phyloP scores from a whole-genome alignment of 148 eudicot species.

The Hydrangea macrophylla region DNA sequence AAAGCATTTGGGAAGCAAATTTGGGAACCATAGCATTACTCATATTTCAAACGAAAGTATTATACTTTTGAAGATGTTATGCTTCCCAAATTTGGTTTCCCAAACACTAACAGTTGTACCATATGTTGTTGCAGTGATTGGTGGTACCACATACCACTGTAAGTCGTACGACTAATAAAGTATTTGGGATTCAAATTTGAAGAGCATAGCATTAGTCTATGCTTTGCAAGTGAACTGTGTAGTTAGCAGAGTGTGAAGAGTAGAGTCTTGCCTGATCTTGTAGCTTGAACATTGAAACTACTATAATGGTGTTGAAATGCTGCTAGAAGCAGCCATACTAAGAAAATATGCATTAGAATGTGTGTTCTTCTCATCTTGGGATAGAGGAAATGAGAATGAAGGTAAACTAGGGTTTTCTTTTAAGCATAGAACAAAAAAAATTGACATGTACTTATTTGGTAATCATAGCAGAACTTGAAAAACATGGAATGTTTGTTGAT shows the following conservation, averaged over 20 bases:
- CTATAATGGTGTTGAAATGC: conserved; percentile 22
- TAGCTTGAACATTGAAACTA: conserved; percentile 31
- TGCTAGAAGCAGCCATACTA: conserved; percentile 32
- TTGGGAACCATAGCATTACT: too few species aligned
- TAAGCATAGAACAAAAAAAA: not conserved
- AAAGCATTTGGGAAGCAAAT: too few species aligned
- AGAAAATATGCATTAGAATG: conserved; percentile 23
- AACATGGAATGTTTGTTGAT: conserved; percentile 20
- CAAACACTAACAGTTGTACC: too few species aligned
- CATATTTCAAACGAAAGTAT: too few species aligned
- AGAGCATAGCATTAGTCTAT: too few species aligned
- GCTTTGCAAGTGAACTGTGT: not conserved
- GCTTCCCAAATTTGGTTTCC: too few species aligned
- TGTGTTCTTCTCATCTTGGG: conserved; percentile 34
- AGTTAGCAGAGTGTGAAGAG: not conserved
- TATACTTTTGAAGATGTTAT: too few species aligned
- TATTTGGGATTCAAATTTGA: not conserved
- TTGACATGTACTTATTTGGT: not conserved
- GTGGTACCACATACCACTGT: too few species aligned
- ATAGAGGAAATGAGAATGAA: conserved; percentile 14
- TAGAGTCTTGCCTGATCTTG: conserved; percentile 37
- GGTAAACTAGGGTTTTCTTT: not conserved
- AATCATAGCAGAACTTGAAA: conserved; percentile 30
- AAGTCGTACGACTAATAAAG: too few species aligned
- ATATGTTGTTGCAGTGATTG: too few species aligned